Evolutionary conservation across 2,329 filamentous ascomycete genomes (phyloP).

Genomic region (Teratosphaeria pseudoeucalypti): DNA sequence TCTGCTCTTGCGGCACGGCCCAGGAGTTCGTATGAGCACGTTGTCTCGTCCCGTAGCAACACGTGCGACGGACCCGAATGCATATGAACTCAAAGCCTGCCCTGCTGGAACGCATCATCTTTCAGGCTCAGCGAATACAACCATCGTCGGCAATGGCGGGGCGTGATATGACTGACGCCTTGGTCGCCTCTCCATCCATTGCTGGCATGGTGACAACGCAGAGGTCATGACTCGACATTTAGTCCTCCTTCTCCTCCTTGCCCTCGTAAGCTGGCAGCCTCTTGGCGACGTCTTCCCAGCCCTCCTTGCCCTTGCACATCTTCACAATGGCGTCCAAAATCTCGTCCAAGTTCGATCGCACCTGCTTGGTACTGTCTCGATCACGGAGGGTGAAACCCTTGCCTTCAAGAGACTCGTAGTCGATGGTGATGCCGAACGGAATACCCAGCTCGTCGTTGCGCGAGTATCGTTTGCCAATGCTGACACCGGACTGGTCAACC

Average conservation of each 20-base stretch:
- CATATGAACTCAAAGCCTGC: not conserved
- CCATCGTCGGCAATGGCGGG: not conserved
- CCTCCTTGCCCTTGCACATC: conserved; percentile 52
- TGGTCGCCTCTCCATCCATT: not conserved
- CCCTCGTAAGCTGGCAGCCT: conserved; percentile 77
- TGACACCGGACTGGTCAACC: conserved; percentile 81
- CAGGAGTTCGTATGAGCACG: not conserved
- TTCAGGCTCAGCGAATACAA: not conserved
- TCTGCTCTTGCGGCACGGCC: not conserved
- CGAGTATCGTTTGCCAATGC: conserved; percentile 88
- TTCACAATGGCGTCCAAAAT: conserved; percentile 64
- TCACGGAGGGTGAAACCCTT: conserved; percentile 79
- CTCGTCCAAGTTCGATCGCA: conserved; percentile 70
- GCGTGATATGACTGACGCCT: not conserved
- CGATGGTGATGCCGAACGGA: conserved; percentile 83
- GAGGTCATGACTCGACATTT: not conserved
- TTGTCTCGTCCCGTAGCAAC: not conserved
- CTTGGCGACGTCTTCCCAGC: conserved; percentile 60
- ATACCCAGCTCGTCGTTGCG: conserved; percentile 95
- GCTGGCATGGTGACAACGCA: not conserved
- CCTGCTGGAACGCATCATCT: conserved; percentile 1
- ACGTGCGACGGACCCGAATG: not conserved
- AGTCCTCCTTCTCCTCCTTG: conserved; percentile 41
- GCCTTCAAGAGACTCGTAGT: conserved; percentile 91
- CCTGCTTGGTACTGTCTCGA: conserved; percentile 82